These are phyloP conservation scores for Hypoxylon perforatum DNA, from an alignment of 495 filamentous ascomycete species.

Conservation along the genomic window DNA sequence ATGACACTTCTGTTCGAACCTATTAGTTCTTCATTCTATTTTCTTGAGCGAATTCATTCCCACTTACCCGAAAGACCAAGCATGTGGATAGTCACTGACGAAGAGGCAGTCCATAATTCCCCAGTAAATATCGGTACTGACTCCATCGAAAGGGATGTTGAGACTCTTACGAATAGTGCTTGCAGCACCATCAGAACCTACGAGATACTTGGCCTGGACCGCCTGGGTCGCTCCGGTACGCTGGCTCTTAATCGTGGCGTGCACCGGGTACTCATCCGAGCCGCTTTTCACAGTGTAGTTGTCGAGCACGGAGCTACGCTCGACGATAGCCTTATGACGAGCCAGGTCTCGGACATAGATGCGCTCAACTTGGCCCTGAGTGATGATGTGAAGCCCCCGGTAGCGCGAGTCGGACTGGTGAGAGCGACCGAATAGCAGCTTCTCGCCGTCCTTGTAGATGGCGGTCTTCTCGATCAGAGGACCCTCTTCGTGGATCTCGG, in stretches of 20 bases:
- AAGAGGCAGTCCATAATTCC: slow-evolving; percentile 55
- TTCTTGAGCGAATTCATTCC: background rate
- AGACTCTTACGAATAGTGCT: slow-evolving; percentile 47
- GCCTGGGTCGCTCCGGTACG: slow-evolving; percentile 39
- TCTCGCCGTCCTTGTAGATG: slow-evolving; percentile 48
- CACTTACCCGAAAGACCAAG: slow-evolving; percentile 48
- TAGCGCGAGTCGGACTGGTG: slow-evolving; percentile 53
- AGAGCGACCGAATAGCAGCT: slow-evolving; percentile 40
- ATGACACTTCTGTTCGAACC: slow-evolving; percentile 24
- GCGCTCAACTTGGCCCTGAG: slow-evolving; percentile 52
- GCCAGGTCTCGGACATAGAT: slow-evolving; percentile 52
- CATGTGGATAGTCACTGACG: slow-evolving; percentile 53
- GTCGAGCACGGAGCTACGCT: slow-evolving; percentile 43
- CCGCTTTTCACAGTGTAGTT: slow-evolving; percentile 24
- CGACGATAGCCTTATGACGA: slow-evolving; percentile 49
- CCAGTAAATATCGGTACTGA: slow-evolving; percentile 55
- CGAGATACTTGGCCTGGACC: slow-evolving; percentile 46
- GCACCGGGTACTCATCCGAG: slow-evolving; percentile 24
- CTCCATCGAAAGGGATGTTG: slow-evolving; percentile 51
- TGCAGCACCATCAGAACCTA: slow-evolving; percentile 51
- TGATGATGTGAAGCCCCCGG: slow-evolving; percentile 52
- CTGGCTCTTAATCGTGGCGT: slow-evolving; percentile 29
- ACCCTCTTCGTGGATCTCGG: slow-evolving; percentile 52
- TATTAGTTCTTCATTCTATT: background rate
- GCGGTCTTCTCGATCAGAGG: slow-evolving; percentile 52